phyloP scores from a whole-genome alignment of 108 stramenopile genomes.

The Skeletonema grethae region DNA sequence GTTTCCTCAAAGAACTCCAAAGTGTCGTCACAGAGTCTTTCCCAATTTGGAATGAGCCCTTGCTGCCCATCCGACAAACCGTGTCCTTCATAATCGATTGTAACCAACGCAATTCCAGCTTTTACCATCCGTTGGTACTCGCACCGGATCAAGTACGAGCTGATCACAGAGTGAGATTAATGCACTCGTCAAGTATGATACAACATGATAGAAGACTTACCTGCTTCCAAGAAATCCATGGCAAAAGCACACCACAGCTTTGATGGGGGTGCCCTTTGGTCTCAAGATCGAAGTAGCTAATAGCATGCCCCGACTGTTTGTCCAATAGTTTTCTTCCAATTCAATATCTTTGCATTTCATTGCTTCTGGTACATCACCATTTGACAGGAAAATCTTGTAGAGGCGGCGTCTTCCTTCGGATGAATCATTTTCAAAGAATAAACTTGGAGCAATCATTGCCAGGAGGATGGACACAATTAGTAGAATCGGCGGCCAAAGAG shows the following conservation, averaged over 20 bases:
- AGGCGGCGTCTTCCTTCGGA: constrained; percentile 26
- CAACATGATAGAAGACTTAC: no score
- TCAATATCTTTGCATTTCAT: constrained; percentile 42
- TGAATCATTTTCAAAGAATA: constrained; percentile 20
- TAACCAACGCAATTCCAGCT: constrained; percentile 57
- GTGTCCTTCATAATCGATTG: constrained; percentile 69
- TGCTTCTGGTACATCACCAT: constrained; percentile 44
- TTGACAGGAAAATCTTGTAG: constrained; percentile 37
- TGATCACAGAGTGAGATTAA: neutral
- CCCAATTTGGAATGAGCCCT: constrained; percentile 49
- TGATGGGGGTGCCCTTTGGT: constrained; percentile 44
- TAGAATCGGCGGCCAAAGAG: constrained; percentile 27
- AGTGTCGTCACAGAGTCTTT: constrained; percentile 44
- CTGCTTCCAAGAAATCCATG: constrained; percentile 63
- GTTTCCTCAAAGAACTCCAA: constrained; percentile 48
- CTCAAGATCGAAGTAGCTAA: constrained; percentile 48
- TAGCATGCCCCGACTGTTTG: constrained; percentile 52
- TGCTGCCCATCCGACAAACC: constrained; percentile 55
- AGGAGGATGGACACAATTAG: constrained; percentile 6
- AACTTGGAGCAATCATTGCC: constrained; percentile 9
- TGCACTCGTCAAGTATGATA: no score
- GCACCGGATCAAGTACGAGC: constrained; percentile 37
- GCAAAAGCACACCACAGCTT: constrained; percentile 59
- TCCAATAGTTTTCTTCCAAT: constrained; percentile 50
- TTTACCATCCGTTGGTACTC: constrained; percentile 47